A percentile compares a stretch with the other conserved stretches of the same genome.
Evolutionary conservation across 75 land plant genomes (phyloP).

Genomic region (Azolla pinnata): DNA sequence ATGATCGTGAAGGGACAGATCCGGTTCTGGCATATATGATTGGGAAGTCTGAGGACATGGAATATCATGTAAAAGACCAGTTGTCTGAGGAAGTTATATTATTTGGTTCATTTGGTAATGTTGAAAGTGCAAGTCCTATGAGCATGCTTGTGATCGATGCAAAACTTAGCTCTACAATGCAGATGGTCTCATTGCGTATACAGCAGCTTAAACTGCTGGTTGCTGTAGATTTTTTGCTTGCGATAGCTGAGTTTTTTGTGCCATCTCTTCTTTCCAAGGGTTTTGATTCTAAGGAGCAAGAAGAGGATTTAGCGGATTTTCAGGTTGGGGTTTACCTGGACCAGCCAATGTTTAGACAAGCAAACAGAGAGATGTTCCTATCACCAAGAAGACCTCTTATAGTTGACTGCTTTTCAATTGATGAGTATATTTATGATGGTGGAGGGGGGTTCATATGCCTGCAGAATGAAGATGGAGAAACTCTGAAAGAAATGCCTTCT

Average conservation of each 20-base stretch:
- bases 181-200: constrained; percentile 49
- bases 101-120: not conserved
- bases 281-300: constrained; percentile 32
- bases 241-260: constrained; percentile 79
- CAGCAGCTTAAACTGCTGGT: constrained; percentile 88
- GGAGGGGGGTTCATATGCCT: constrained; percentile 53
- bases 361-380: constrained; percentile 32
- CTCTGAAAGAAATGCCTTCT: constrained; percentile 25
- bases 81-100: too few relatives aligned
- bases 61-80: constrained; percentile 3
- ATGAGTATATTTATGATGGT: constrained; percentile 82
- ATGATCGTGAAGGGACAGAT: constrained; percentile 77
- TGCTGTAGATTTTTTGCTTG: constrained; percentile 89
- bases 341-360: constrained; percentile 42
- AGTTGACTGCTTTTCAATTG: constrained; percentile 61
- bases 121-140: constrained; percentile 16
- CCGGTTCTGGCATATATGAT: constrained; percentile 62
- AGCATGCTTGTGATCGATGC: constrained; percentile 90
- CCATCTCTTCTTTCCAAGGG: constrained; percentile 50
- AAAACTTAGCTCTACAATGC: constrained; percentile 42
- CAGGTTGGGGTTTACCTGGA: constrained; percentile 58
- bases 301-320: constrained; percentile 28
- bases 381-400: constrained; percentile 72
- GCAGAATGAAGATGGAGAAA: constrained; percentile 37
- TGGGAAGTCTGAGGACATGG: constrained; percentile 44